Evolutionary conservation across 805 yeast species (phyloP).

Genomic region (Candida anglica): DNA sequence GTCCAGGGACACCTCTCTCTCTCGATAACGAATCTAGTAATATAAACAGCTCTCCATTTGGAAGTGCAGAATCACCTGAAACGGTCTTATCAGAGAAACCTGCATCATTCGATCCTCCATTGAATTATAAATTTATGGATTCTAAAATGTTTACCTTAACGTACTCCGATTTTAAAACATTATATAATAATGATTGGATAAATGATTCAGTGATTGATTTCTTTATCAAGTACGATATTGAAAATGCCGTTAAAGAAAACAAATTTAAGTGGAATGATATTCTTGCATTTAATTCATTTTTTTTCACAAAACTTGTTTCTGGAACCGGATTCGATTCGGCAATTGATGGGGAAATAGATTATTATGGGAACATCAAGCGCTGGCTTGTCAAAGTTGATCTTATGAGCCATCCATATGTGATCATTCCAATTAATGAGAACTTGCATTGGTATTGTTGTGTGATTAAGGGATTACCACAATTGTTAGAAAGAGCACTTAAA

Average conservation of each 20-base stretch:
- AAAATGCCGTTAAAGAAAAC: conserved; percentile 20
- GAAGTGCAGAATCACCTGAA: too few species aligned
- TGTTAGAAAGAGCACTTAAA: conserved; percentile 11
- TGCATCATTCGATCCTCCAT: conserved; percentile 39
- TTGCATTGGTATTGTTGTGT: conserved; percentile 88
- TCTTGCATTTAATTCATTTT: conserved; percentile 75
- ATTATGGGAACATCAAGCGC: conserved; percentile 61
- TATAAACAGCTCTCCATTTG: not conserved
- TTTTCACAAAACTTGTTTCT: conserved; percentile 60
- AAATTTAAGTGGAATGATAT: conserved; percentile 34
- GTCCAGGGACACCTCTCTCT: not conserved
- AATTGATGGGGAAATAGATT: conserved; percentile 15
- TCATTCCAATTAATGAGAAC: conserved; percentile 78
- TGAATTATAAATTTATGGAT: conserved; percentile 51
- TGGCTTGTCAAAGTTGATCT: conserved; percentile 75
- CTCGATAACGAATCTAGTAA: not conserved
- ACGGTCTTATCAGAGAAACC: conserved; percentile 25
- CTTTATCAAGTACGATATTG: conserved; percentile 60
- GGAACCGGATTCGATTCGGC: not conserved
- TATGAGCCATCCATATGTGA: conserved; percentile 51
- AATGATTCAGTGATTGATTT: conserved; percentile 88
- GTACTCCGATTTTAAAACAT: conserved; percentile 71
- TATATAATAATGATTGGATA: conserved; percentile 80
- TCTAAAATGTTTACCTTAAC: conserved; percentile 54
- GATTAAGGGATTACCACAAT: conserved; percentile 49